Conservation (phyloP, 768 basidiomycete genomes). For the Leccinum fibrillosum region DNA sequence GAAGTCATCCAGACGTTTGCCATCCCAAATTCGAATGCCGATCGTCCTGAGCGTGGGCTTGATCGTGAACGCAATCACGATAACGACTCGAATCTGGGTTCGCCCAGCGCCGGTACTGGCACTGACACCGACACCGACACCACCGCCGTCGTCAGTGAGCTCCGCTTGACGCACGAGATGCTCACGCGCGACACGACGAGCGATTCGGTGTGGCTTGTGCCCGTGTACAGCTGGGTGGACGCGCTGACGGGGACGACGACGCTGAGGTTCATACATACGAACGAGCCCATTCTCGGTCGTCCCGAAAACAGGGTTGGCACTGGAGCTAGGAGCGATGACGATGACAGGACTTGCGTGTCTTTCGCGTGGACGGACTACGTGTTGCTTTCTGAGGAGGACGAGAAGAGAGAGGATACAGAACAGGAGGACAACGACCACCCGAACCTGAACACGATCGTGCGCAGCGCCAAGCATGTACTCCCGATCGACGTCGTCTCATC, state of each 20-base stretch:
- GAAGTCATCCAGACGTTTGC: constrained; percentile 22
- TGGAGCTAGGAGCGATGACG: background rate
- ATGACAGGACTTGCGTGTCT: background rate
- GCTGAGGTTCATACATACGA: constrained; percentile 21
- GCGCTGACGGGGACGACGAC: constrained; percentile 10
- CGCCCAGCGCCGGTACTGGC: background rate
- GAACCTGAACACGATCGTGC: constrained; percentile 4
- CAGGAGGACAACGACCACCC: background rate
- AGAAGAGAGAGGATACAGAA: background rate
- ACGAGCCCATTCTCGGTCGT: background rate
- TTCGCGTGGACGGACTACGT: constrained; percentile 19
- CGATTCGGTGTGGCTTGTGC: constrained; percentile 10
- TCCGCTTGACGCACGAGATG: constrained; percentile 22
- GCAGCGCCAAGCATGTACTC: constrained; percentile 2
- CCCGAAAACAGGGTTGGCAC: background rate
- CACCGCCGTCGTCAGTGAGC: constrained; percentile 1
- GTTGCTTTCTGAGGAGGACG: background rate
- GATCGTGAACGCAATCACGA: background rate
- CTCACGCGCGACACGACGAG: constrained; percentile 2
- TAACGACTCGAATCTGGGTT: background rate
- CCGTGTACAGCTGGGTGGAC: constrained; percentile 12
- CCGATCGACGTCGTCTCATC: constrained; percentile 1
- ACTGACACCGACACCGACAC: background rate
- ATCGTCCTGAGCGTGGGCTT: background rate
- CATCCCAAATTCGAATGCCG: constrained; percentile 4